Evolutionary conservation across 2,329 filamentous ascomycete genomes (phyloP), one percentile per base, ranked within the genome.

Genomic region (Ilyonectria sp.): DNA sequence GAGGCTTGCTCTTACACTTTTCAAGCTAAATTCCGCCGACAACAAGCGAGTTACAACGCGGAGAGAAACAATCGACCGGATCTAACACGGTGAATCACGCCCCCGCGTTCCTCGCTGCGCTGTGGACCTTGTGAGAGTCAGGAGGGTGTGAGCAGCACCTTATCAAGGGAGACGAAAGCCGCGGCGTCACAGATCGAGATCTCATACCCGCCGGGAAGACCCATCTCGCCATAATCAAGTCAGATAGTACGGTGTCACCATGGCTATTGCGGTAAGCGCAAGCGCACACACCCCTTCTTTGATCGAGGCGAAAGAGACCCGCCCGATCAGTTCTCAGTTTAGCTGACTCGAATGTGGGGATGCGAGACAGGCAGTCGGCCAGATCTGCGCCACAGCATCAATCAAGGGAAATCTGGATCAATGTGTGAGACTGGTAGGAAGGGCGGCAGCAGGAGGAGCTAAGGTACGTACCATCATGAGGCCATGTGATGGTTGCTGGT

Each of bases 381-480:
- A 98, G 82, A 90, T 98, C 81, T 95, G 94, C 82, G 95, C 94
- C 43, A 97, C 94, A 65, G 87, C 91, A 68, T 93, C 89, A 70
- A 90, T 96, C 85, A 82, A 88, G 71, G 88, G 92, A 75, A 98
- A 98, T 79, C 89, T 98, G 50, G 84, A 88, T 56, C 92, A 95
- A 80, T 97, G 94, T 80, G 89, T 91, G 68, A 84, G 81, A 46
- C 86, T 97, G 52, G 86, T 96, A 62, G 85, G 86, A 65, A 93
- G 92, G 78, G 94, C 95, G 40, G 90, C 91, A 10, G 84, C 86
- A 31, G 91, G 91, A 63, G 94, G 94, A 50, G 95, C 95, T 62
- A 93, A 94, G 86, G 93, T 94, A 75, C 66, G 79, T 67, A n/a
- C 40, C 37, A 66, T 50, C 37, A 37, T 60, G 58, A 66, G 44